Conservation (phyloP, 139 green algal species). For the Mychonastes homosphaera region DNA sequence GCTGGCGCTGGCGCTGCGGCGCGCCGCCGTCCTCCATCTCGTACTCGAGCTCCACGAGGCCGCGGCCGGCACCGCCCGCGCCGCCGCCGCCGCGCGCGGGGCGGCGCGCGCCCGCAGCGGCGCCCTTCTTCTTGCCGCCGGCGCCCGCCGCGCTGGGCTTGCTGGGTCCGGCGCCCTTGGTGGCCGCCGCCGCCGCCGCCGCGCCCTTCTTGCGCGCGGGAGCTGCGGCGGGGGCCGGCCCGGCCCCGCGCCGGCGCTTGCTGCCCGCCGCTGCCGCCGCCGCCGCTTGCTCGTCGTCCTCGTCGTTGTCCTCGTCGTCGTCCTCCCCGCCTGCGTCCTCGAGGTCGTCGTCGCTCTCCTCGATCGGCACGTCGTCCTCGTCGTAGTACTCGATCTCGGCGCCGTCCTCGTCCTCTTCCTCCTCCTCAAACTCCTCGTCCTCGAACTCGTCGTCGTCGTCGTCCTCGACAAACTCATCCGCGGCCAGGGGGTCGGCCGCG, state of each 20-base stretch:
- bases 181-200: background rate
- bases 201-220: too few species aligned
- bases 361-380: constrained; percentile 17
- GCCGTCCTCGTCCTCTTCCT: constrained; percentile 20
- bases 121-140: too few species aligned
- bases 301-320: background rate
- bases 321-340: constrained; percentile 11
- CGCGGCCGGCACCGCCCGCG: too few species aligned
- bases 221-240: too few species aligned
- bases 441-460: constrained; percentile 16
- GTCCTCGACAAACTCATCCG: constrained; percentile 33
- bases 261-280: constrained; percentile 3
- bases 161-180: too few species aligned
- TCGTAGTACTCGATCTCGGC: background rate
- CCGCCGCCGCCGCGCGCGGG: too few species aligned
- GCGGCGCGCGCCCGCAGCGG: too few species aligned
- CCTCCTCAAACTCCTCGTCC: constrained; percentile 27
- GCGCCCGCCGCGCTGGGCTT: too few species aligned
- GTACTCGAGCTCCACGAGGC: too few species aligned
- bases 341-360: background rate
- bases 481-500: constrained; percentile 8
- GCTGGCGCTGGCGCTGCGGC: too few species aligned
- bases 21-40: too few species aligned
- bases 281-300: background rate
- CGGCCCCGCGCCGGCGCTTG: background rate